Evolutionary conservation across 805 yeast genomes (phyloP), one percentile per base, ranked within the genome.

Genomic region (Candida maris): DNA sequence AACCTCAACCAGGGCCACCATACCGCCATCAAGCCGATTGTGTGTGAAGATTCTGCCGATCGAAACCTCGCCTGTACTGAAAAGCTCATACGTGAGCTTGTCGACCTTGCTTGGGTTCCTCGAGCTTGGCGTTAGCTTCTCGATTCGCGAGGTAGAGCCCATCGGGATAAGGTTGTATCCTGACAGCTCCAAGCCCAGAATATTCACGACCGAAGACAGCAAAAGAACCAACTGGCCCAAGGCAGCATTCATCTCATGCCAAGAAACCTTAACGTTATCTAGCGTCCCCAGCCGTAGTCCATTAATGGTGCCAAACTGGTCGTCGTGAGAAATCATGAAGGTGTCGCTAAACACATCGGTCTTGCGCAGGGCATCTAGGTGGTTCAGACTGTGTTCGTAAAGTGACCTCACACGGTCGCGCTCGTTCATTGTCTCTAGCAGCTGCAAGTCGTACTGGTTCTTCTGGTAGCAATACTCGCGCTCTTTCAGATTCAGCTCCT

Each of bases 171-270:
- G 59, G 41, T 73, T 73, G 57, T 84, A 89, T 3, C 76, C 75
- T 0, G 65, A 62, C 6, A 85, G 54, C 21, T 68, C 68, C 18
- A 86, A 57, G 6, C 74, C 67, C 20, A 87, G 65, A 29, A 80
- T 67, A 9, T 75, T 64, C 1, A 75, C 60, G 3, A 88, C 69
- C 1, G 91, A 85, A 1, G 81, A 70, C 20, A 89, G 55, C 14
- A 91, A 59, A 9, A 87, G 61, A 2, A 85, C 73, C 2, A 89
- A 64, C 47, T 89, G 96, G 0, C 97, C 97, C 49, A 89, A 62
- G 0, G 95, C 96, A 2, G 94, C 93, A 54, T 88, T 89, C 28
- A 87, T 81, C 50, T 89, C 97, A 37, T 85, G 77, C 95, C 95
- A 87, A 2, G 94, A 82, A 0, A 89, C 85, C 41, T 70, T 73